Evolutionary conservation across 2,329 filamentous ascomycete genomes (phyloP).

Genomic region (Pestalotiopsis fici): DNA sequence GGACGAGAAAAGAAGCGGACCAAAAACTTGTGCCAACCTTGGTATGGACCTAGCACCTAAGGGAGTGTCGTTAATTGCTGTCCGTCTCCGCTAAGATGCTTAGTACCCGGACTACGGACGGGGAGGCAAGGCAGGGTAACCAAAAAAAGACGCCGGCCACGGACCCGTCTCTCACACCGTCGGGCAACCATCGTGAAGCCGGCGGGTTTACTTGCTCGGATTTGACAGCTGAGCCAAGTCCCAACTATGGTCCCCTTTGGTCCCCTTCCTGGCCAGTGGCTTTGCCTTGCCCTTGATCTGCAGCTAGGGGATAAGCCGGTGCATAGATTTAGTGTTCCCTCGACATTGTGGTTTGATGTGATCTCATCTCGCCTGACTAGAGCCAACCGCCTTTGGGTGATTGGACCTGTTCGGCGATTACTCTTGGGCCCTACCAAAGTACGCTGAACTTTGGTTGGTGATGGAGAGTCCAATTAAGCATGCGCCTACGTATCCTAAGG

Average conservation of each 20-base stretch:
- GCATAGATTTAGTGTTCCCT: no score
- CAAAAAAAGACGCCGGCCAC: not conserved
- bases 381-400: no score
- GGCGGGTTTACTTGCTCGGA: not conserved
- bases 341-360: no score
- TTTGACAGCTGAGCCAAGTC: not conserved
- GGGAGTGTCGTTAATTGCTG: not conserved
- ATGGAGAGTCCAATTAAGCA: not conserved
- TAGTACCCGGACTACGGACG: not conserved
- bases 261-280: not conserved
- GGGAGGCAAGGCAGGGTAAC: not conserved
- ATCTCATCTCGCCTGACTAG: no score
- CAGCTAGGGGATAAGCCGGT: not conserved
- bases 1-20: not conserved
- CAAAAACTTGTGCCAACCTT: not conserved
- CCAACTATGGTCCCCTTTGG: not conserved
- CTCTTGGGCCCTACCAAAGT: not conserved
- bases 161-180: not conserved
- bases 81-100: not conserved
- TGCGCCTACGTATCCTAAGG: not conserved
- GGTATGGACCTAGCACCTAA: not conserved
- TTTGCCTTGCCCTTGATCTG: not conserved
- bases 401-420: no score
- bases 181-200: not conserved
- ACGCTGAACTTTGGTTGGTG: not conserved